Evolutionary conservation across 352 stramenopile species (phyloP).

Genomic region (Pythium plurisporium): DNA sequence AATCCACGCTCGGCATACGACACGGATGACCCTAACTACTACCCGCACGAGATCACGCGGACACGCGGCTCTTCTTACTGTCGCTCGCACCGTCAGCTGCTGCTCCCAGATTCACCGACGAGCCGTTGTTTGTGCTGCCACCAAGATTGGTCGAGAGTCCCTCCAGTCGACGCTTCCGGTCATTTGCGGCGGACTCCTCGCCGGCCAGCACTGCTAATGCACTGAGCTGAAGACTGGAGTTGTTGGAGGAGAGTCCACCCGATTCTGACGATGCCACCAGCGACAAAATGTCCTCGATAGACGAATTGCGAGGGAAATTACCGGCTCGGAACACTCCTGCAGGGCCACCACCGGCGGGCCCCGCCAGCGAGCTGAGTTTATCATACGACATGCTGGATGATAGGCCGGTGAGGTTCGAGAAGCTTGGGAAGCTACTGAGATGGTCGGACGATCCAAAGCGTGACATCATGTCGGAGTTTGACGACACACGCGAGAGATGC

Average conservation of each 20-base stretch:
- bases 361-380: conserved; percentile 56
- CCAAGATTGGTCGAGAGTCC: conserved; percentile 7
- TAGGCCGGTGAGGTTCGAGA: conserved; percentile 63
- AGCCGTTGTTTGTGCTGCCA: no score
- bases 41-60: background rate
- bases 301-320: conserved; percentile 80
- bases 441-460: conserved; percentile 64
- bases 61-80: conserved; percentile 23
- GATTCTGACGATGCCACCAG: conserved; percentile 75
- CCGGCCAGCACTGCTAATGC: conserved; percentile 58
- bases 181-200: conserved; percentile 53
- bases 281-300: conserved; percentile 84
- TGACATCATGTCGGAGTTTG: conserved; percentile 67
- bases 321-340: conserved; percentile 2
- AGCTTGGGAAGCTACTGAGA: conserved; percentile 72
- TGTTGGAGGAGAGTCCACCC: conserved; percentile 34
- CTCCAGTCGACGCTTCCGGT: conserved; percentile 61
- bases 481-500: conserved; percentile 36
- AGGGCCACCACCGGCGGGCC: background rate
- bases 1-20: background rate
- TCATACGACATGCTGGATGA: conserved; percentile 70
- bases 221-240: conserved; percentile 63
- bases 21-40: conserved; percentile 5
- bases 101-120: background rate
- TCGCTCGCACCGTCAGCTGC: conserved; percentile 1